phyloP scores from a whole-genome alignment of 1,284 basidiomycete species.

The Apiotrichum domesticum region DNA sequence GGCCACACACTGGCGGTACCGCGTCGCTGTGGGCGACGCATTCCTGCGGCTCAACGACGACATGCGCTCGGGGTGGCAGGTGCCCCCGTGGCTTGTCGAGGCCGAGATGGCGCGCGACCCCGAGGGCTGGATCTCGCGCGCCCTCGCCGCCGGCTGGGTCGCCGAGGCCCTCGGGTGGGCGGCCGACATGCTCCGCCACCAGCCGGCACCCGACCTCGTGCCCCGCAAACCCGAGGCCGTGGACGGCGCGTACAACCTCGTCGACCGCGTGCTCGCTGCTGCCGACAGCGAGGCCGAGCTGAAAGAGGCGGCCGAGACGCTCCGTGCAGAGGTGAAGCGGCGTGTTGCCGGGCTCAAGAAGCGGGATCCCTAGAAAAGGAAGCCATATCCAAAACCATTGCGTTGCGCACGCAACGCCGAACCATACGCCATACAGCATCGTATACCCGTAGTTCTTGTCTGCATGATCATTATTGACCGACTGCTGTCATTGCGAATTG shows the following conservation, averaged over 20 bases:
- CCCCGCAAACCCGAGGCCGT: slow-evolving; percentile 56
- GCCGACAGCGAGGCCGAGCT: slow-evolving; percentile 53
- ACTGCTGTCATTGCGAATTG: no score
- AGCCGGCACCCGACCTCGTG: slow-evolving; percentile 56
- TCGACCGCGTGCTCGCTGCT: slow-evolving; percentile 75
- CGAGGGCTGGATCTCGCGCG: slow-evolving; percentile 30
- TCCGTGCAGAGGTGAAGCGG: slow-evolving; percentile 25
- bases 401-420: no score
- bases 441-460: no score
- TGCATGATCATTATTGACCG: no score
- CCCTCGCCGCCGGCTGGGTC: slow-evolving; percentile 68
- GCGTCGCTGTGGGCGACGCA: slow-evolving; percentile 67
- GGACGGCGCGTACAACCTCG: slow-evolving; percentile 76
- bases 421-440: no score
- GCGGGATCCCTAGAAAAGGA: neutral
- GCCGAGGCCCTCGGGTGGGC: slow-evolving; percentile 69
- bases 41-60: slow-evolving; percentile 62
- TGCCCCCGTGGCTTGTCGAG: slow-evolving; percentile 76
- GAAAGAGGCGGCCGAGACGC: slow-evolving; percentile 30
- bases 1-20: slow-evolving; percentile 67
- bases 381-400: no score
- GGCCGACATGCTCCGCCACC: slow-evolving; percentile 61
- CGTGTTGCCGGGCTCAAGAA: slow-evolving; percentile 21
- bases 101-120: slow-evolving; percentile 41
- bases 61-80: slow-evolving; percentile 29